phyloP scores from a whole-genome alignment of 1,284 basidiomycete species.

The Schizophyllum amplum region DNA sequence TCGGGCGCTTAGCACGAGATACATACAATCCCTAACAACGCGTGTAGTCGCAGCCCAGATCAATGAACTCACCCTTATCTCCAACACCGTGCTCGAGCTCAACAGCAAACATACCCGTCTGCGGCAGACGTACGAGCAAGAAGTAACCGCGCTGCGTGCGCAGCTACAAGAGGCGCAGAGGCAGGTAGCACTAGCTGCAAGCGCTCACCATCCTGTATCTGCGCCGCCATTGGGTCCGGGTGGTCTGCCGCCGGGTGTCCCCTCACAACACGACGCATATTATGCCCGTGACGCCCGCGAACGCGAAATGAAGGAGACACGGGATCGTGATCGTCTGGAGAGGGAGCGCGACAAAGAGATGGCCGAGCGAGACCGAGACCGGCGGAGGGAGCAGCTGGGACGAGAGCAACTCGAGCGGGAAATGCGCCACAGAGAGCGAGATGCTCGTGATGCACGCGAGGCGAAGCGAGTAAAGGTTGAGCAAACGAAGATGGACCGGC shows the following conservation, averaged over 20 bases:
- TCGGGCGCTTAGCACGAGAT: background rate
- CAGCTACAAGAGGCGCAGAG: background rate
- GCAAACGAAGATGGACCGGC: background rate
- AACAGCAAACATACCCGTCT: background rate
- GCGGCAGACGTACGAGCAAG: background rate
- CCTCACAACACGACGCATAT: background rate
- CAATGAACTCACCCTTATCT: background rate
- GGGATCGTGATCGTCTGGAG: background rate
- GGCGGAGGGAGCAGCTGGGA: background rate
- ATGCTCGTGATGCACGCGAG: background rate
- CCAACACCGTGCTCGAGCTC: background rate
- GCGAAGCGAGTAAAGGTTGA: background rate
- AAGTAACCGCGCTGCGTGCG: background rate
- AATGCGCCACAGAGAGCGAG: background rate
- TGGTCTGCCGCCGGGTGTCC: background rate
- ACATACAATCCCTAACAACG: background rate
- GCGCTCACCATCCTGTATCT: background rate
- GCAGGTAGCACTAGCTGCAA: background rate
- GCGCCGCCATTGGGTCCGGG: background rate
- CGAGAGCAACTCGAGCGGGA: background rate
- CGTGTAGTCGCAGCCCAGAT: background rate
- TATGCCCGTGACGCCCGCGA: background rate
- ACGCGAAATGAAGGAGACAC: background rate
- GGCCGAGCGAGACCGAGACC: background rate
- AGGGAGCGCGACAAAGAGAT: background rate